A percentile compares a stretch with the other conserved stretches of the same genome.
phyloP scores from a whole-genome alignment of 345 rosid genomes.

The Brassica nigra region DNA sequence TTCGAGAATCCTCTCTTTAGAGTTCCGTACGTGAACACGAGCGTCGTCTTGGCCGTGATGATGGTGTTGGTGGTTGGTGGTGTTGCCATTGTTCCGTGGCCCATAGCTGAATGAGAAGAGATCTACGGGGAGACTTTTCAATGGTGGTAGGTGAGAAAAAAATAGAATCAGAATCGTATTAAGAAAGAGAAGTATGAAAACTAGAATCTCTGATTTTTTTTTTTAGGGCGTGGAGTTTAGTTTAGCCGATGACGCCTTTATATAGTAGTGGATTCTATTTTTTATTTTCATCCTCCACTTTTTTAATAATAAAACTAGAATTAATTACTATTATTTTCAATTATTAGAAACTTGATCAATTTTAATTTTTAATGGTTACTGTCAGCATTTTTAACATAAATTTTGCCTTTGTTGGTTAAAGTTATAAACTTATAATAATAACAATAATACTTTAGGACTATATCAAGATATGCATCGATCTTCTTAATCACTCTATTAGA shows the following conservation, averaged over 20 bases:
- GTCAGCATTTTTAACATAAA: too few relatives aligned
- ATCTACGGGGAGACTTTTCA: background rate
- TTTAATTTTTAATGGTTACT: too few relatives aligned
- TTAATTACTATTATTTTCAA: background rate
- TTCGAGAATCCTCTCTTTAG: slow-evolving; percentile 76
- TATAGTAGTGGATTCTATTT: slow-evolving; percentile 28
- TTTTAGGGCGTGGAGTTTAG: slow-evolving; percentile 15
- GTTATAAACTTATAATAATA: too few relatives aligned
- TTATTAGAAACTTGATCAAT: background rate
- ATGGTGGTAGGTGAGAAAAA: slow-evolving; percentile 28
- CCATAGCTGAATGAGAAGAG: slow-evolving; percentile 7
- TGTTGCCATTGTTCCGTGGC: slow-evolving; percentile 41
- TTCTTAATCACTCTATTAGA: background rate
- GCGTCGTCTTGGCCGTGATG: slow-evolving; percentile 1
- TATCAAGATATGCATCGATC: too few relatives aligned
- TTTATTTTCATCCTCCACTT: background rate
- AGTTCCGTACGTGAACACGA: slow-evolving; percentile 82
- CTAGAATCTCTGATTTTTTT: slow-evolving; percentile 33
- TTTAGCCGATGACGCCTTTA: slow-evolving; percentile 30
- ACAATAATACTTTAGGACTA: too few relatives aligned
- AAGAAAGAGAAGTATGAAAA: background rate
- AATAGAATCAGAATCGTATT: slow-evolving; percentile 38
- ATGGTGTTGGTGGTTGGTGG: background rate
- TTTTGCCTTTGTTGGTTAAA: too few relatives aligned
- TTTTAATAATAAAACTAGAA: background rate